phyloP scores from a whole-genome alignment of 2,329 filamentous ascomycete genomes.

The Ascosphaera acerosa region DNA sequence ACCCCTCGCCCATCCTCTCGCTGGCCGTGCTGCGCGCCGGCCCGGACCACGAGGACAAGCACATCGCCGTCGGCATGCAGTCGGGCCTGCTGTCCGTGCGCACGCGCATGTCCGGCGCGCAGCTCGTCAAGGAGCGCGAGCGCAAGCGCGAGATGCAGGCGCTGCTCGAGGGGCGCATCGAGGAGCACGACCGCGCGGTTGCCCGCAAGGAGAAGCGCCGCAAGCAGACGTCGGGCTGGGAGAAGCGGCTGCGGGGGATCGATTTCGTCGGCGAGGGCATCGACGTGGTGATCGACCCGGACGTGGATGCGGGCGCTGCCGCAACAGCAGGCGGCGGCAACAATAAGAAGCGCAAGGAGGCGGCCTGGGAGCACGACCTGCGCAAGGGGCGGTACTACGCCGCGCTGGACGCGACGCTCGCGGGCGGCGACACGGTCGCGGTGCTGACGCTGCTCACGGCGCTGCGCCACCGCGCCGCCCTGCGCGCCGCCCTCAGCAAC shows the following conservation, averaged over 20 bases:
- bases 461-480: slow-evolving; percentile 63
- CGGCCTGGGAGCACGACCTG: slow-evolving; percentile 57
- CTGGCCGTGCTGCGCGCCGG: slow-evolving; percentile 49
- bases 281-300: slow-evolving; percentile 63
- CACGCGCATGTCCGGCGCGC: slow-evolving; percentile 62
- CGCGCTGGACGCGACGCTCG: slow-evolving; percentile 58
- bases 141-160: slow-evolving; percentile 67
- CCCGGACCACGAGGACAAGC: slow-evolving; percentile 53
- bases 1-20: slow-evolving; percentile 70
- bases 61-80: slow-evolving; percentile 85
- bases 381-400: slow-evolving; percentile 50
- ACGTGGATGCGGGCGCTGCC: slow-evolving; percentile 24
- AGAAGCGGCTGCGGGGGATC: slow-evolving; percentile 39
- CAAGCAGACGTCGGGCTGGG: slow-evolving; percentile 31
- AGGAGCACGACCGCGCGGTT: slow-evolving; percentile 46
- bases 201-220: slow-evolving; percentile 41
- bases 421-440: slow-evolving; percentile 30
- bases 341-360: slow-evolving; percentile 34
- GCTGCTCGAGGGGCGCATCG: slow-evolving; percentile 50
- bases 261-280: slow-evolving; percentile 65
- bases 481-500: slow-evolving; percentile 53
- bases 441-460: slow-evolving; percentile 59
- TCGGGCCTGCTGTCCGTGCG: slow-evolving; percentile 77
- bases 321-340: too few species aligned
- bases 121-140: slow-evolving; percentile 51